Base-by-base conservation (phyloP, 306 rosid genomes). In the Gillenia trifoliata region DNA sequence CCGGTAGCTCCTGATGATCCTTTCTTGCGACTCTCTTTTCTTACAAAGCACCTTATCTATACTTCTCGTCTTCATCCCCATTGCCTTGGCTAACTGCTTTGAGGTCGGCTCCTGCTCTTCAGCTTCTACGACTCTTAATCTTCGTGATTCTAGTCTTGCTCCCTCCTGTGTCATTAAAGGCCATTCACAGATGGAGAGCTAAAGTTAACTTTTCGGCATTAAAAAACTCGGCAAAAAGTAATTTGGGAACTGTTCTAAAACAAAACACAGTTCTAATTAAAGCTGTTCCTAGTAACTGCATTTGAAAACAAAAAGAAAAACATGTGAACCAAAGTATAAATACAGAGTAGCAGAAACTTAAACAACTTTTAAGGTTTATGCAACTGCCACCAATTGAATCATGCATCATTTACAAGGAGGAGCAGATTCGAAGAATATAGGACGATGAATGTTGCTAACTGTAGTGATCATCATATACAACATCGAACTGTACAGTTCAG, bases 21-120 rank as follows among this genome's bases (percentile, higher is more conserved):
- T 85, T 66, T 77, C 94, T 77, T 84, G 77, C 33, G 96, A 88
- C 29, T 85, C 89, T 82, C 88, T 90, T 62, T 61, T 75, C 28
- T 80, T 71, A 72, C 86, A 82, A 74, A 88, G 66, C 11, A 84
- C 79, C 70, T 74, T 85, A 76, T 89, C 89, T 68, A 85, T n/a
- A 78, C 68, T 83, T 66, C 84, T 77, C 41, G 61, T 72, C 52
- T 74, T 81, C 71, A 64, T 72, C 40, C 78, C 82, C 40, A 73
- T 25, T 61, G 75, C 84, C 66, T 64, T 74, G 57, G 78, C 75
- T 49, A 82, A 60, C 78, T 82, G 84, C 43, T 76, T 81, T 17
- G 77, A 71, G 56, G 83, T 78, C 55, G 80, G 82, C 76, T 57
- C 80, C 50, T 75, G 72, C 55, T 81, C 88, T 78, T 80, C 83